phyloP scores from a whole-genome alignment of 768 basidiomycete genomes.

The Cystofilobasidium capitatum region DNA sequence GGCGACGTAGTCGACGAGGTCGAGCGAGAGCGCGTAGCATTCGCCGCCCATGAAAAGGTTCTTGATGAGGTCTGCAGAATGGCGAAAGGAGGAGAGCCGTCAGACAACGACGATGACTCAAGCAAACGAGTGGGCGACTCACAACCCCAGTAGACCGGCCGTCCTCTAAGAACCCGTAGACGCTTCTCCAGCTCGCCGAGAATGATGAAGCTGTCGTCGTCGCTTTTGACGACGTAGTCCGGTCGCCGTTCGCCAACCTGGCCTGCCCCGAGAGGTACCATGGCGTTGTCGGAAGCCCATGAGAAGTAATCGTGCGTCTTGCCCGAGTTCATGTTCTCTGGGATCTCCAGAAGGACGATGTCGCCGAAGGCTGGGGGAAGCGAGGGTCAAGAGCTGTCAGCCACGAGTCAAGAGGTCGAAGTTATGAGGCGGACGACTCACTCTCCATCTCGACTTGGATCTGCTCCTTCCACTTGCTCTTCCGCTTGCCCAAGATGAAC shows the following conservation, averaged over 20 bases:
- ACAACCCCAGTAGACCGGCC: slow-evolving; percentile 41
- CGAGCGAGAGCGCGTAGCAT: slow-evolving; percentile 79
- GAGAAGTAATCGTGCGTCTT: slow-evolving; percentile 85
- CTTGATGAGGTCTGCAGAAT: slow-evolving; percentile 54
- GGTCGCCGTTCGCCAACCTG: slow-evolving; percentile 53
- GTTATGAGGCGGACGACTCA: slow-evolving; percentile 42
- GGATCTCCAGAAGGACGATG: slow-evolving; percentile 55
- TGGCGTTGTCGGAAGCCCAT: slow-evolving; percentile 84
- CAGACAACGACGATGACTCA: not conserved
- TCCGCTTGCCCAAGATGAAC: slow-evolving; percentile 79
- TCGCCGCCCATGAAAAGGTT: slow-evolving; percentile 94
- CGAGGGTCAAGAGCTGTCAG: slow-evolving; percentile 20
- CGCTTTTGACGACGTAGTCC: slow-evolving; percentile 85
- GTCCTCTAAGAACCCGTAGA: slow-evolving; percentile 64
- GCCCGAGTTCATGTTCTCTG: slow-evolving; percentile 94
- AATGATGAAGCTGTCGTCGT: slow-evolving; percentile 93
- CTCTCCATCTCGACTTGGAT: slow-evolving; percentile 84
- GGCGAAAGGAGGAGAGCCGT: not conserved
- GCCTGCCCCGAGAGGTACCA: slow-evolving; percentile 66
- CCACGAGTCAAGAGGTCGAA: not conserved
- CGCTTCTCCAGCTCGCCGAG: slow-evolving; percentile 87
- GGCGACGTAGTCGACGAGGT: slow-evolving; percentile 77
- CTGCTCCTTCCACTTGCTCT: slow-evolving; percentile 64
- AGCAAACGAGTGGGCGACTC: slow-evolving; percentile 24
- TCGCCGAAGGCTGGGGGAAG: slow-evolving; percentile 35